Evolutionary conservation across 2,329 filamentous ascomycete genomes (phyloP).

Genomic region (Cladophialophora carrionii): DNA sequence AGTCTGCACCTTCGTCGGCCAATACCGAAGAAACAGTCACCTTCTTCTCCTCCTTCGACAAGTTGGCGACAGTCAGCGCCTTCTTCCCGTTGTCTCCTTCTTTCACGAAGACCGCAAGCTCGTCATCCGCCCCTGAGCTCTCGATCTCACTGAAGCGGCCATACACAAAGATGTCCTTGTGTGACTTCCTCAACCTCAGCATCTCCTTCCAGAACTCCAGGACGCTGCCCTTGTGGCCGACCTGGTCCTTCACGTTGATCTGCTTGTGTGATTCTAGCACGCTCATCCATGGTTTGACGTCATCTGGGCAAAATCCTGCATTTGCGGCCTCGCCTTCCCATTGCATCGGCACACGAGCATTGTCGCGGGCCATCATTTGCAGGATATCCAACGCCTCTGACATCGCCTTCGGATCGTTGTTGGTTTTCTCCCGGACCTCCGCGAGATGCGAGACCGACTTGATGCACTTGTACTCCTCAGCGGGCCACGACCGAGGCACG

Average conservation of each 20-base stretch:
- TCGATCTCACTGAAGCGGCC: constrained; percentile 15
- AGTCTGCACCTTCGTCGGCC: not conserved
- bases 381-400: constrained; percentile 13
- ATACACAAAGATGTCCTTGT: constrained; percentile 58
- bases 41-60: constrained; percentile 5
- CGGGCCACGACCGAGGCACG: constrained; percentile 53
- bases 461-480: constrained; percentile 48
- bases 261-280: constrained; percentile 57
- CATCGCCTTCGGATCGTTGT: constrained; percentile 32
- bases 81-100: constrained; percentile 2
- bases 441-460: constrained; percentile 58
- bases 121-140: not conserved
- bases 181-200: constrained; percentile 58
- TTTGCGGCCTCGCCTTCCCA: constrained; percentile 59
- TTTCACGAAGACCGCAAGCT: constrained; percentile 10
- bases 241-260: constrained; percentile 63
- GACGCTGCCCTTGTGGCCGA: constrained; percentile 50
- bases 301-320: constrained; percentile 62
- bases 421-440: constrained; percentile 38
- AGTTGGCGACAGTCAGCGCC: constrained; percentile 7
- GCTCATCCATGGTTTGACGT: constrained; percentile 61
- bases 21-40: not conserved
- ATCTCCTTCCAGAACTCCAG: constrained; percentile 64
- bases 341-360: constrained; percentile 68
- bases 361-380: constrained; percentile 51